Conservation (phyloP, 441 rosid species). For the Flueggea neowawraea region DNA sequence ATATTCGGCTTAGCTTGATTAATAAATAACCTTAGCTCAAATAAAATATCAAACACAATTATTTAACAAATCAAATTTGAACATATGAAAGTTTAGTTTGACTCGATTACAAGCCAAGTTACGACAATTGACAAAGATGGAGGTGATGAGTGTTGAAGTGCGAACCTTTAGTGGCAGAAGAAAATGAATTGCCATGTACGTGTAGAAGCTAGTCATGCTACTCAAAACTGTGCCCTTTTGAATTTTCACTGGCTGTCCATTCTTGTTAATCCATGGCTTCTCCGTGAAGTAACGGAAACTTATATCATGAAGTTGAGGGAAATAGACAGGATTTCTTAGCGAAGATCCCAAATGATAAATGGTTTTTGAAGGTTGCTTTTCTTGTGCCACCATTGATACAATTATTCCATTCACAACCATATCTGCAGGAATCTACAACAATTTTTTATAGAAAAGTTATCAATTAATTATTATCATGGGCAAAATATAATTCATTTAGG, state of each 20-base stretch:
- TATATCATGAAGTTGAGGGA: conserved; percentile 32
- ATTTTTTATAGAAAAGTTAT: not conserved
- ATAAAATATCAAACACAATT: too few species aligned
- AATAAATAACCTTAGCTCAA: too few species aligned
- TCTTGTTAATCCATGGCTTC: conserved; percentile 63
- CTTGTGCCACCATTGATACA: conserved; percentile 50
- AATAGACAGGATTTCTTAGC: conserved; percentile 39
- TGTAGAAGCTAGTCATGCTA: conserved; percentile 54
- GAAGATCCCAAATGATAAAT: conserved; percentile 82
- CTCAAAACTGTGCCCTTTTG: conserved; percentile 30
- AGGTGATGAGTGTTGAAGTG: not conserved
- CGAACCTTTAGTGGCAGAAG: conserved; percentile 58
- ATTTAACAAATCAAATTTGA: too few species aligned
- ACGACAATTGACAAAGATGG: not conserved
- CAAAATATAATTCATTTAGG: not conserved
- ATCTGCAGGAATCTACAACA: conserved; percentile 64
- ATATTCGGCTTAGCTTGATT: too few species aligned
- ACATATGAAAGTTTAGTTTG: too few species aligned
- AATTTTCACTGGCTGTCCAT: conserved; percentile 55
- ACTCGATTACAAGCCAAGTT: too few species aligned
- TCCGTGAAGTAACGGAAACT: conserved; percentile 46
- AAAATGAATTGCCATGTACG: conserved; percentile 64
- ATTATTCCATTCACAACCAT: conserved; percentile 79
- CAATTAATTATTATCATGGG: too few species aligned
- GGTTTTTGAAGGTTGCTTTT: conserved; percentile 13